Evolutionary conservation across 2,329 filamentous ascomycete genomes (phyloP).

Genomic region (Venturia aucupariae): DNA sequence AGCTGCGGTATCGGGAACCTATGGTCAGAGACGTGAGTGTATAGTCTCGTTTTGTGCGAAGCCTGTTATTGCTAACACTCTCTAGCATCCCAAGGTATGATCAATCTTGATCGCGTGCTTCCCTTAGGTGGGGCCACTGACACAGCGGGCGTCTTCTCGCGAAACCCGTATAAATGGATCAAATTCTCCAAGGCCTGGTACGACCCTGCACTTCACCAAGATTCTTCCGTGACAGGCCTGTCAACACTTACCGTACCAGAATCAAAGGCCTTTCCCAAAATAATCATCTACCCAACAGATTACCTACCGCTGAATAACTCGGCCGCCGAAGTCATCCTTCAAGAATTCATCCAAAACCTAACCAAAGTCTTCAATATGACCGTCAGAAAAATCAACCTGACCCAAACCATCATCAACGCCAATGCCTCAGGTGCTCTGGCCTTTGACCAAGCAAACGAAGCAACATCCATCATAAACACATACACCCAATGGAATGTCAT

Average conservation of each 20-base stretch:
- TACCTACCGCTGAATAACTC: constrained; percentile 30
- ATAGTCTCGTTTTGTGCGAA: constrained; percentile 30
- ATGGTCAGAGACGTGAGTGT: constrained; percentile 39
- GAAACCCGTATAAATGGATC: constrained; percentile 17
- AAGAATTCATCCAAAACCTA: constrained; percentile 29
- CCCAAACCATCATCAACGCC: constrained; percentile 4
- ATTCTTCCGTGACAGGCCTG: background rate
- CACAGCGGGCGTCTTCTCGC: constrained; percentile 38
- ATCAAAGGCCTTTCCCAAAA: constrained; percentile 27
- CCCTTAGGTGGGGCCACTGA: constrained; percentile 39
- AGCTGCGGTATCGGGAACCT: constrained; percentile 39
- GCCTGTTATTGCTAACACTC: background rate
- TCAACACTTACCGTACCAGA: constrained; percentile 22
- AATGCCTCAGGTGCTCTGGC: constrained; percentile 19
- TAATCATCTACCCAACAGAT: constrained; percentile 34
- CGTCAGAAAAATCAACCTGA: constrained; percentile 6
- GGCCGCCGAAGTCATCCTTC: constrained; percentile 32
- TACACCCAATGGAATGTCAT: constrained; percentile 39
- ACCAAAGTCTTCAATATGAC: constrained; percentile 8
- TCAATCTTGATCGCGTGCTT: constrained; percentile 38
- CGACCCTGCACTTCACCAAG: constrained; percentile 32
- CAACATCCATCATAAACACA: constrained; percentile 29
- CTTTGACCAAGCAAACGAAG: constrained; percentile 37
- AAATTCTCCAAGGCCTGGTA: constrained; percentile 6
- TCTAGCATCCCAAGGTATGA: background rate